Conservation (phyloP, 2,329 filamentous ascomycete species). For the Sporothrix globosa region DNA sequence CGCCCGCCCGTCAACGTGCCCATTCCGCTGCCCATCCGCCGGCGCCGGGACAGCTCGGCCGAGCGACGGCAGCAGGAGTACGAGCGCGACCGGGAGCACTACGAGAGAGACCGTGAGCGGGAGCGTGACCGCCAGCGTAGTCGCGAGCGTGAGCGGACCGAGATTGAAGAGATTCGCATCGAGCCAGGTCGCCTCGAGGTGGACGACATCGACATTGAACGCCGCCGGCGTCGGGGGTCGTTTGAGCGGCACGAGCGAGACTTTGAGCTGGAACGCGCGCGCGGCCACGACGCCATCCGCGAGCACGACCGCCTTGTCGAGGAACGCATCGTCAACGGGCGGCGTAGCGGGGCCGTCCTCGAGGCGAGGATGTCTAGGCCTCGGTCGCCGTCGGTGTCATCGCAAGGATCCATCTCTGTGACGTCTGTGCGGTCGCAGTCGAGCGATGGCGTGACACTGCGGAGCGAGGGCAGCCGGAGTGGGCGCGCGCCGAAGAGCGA, state of each 20-base stretch:
- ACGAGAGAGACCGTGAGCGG: slow-evolving; percentile 15
- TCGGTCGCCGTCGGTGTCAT: neutral
- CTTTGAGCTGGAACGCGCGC: neutral
- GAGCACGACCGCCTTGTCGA: slow-evolving; percentile 57
- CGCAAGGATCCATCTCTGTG: slow-evolving; percentile 39
- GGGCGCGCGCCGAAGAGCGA: slow-evolving; percentile 48
- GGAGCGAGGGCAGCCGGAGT: neutral
- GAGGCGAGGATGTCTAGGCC: neutral
- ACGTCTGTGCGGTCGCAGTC: slow-evolving; percentile 49
- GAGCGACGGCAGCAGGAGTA: slow-evolving; percentile 24
- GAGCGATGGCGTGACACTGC: slow-evolving; percentile 43
- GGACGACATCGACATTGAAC: neutral
- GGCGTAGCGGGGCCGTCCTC: slow-evolving; percentile 44
- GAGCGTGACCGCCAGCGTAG: slow-evolving; percentile 7
- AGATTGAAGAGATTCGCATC: slow-evolving; percentile 56
- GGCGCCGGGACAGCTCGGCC: slow-evolving; percentile 21
- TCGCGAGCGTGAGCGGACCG: neutral
- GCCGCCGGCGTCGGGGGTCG: neutral
- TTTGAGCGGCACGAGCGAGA: slow-evolving; percentile 5
- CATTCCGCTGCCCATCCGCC: slow-evolving; percentile 19
- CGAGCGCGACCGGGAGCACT: slow-evolving; percentile 8
- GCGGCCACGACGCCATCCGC: neutral
- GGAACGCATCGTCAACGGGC: slow-evolving; percentile 53
- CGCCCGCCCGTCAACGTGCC: slow-evolving; percentile 39
- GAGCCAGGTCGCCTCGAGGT: slow-evolving; percentile 23